Evolutionary conservation across 257 asterid genomes (phyloP), one percentile per base, ranked within the genome.

Genomic region (Marsdenia floribunda): DNA sequence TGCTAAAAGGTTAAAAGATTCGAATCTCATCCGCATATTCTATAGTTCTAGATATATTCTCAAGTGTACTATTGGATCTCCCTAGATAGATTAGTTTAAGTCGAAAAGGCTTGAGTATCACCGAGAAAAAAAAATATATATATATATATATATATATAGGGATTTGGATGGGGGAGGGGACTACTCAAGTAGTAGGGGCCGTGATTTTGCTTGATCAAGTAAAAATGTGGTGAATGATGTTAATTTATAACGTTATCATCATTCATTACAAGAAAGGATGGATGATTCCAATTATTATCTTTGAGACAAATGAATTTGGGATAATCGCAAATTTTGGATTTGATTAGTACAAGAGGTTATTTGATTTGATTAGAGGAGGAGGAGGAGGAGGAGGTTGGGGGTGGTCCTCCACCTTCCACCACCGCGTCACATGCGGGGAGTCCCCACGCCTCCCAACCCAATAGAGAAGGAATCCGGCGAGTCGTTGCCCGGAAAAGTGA

Each of bases 391-490:
- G n/a, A n/a, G 2, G 8, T 26, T 13, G 35, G 22, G 52, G 29
- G 68, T 63, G 77, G 81, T 77, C 77, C 73, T 53, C 54, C 63
- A 72, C 52, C 47, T 26, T 26, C 83, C 66, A 55, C 61, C 14
- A 1, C 29, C 2, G 61, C 18, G 29, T 76, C 81, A 67, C 61
- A 26, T 59, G 71, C 16, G 69, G 38, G 6, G 5, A 74, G 40
- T 4, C 4, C 57, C 11, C 66, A 61, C 5, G 42, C 44, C 13
- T 10, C 14, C 68, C 68, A 24, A 46, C 8, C 63, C 60, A 16
- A 54, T 14, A 65, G 40, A 11, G n/a, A 52, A 50, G 74, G 33
- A 71, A 52, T 38, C 69, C 42, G 26, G 49, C 49, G 14, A 24
- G 73, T 49, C 58, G 73, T 46, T 6, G 73, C 70, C 70, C 53